Conservation (phyloP, 768 basidiomycete genomes). For the Pulveroboletus sp. region DNA sequence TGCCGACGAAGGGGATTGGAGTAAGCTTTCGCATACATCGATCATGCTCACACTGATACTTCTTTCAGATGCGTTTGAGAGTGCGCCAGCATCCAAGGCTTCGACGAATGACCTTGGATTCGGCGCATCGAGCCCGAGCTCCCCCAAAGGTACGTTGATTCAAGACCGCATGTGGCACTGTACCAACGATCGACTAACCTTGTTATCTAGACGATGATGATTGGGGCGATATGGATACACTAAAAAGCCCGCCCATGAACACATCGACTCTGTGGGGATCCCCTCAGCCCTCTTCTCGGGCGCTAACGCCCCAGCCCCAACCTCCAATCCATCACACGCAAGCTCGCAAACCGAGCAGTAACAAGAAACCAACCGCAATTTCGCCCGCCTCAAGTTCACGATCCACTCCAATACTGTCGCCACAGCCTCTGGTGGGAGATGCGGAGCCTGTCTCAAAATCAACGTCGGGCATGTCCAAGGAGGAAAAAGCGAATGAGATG, state of each 20-base stretch:
- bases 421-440: conserved; percentile 10
- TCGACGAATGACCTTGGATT: conserved; percentile 28
- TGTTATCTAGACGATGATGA: conserved; percentile 10
- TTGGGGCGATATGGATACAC: conserved; percentile 21
- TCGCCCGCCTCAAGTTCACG: conserved; percentile 19
- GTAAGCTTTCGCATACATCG: conserved; percentile 44
- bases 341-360: conserved; percentile 1
- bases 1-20: conserved; percentile 94
- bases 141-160: conserved; percentile 10
- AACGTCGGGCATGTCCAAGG: conserved; percentile 65
- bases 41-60: not conserved
- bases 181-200: not conserved
- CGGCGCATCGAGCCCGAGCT: conserved; percentile 11
- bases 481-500: conserved; percentile 94
- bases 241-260: not conserved
- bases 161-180: not conserved
- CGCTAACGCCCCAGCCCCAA: conserved; percentile 21
- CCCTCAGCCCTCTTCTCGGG: conserved; percentile 14
- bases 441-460: conserved; percentile 21
- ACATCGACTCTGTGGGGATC: conserved; percentile 17
- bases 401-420: conserved; percentile 27
- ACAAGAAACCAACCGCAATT: conserved; percentile 1
- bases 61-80: conserved; percentile 73
- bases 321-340: not conserved
- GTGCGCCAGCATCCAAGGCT: conserved; percentile 33